phyloP scores from a whole-genome alignment of 768 basidiomycete genomes.

The Lentinula edodes region DNA sequence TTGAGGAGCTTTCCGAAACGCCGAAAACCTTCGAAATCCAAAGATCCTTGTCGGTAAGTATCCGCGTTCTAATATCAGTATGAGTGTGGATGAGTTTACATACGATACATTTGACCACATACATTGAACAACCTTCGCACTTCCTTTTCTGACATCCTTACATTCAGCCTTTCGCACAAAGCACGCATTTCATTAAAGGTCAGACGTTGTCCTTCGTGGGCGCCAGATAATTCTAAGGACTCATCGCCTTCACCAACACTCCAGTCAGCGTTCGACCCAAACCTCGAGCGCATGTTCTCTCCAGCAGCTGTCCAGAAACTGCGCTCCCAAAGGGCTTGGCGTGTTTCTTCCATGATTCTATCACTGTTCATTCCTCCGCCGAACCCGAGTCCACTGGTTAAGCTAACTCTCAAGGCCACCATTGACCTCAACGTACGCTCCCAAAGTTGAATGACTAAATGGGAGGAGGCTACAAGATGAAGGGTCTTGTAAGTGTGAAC shows the following conservation, averaged over 20 bases:
- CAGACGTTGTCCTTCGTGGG: constrained; percentile 49
- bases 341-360: constrained; percentile 53
- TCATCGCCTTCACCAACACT: not conserved
- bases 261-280: not conserved
- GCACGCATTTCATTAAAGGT: constrained; percentile 68
- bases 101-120: constrained; percentile 2
- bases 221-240: not conserved
- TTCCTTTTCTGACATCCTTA: constrained; percentile 50
- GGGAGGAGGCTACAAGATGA: constrained; percentile 72
- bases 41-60: constrained; percentile 41
- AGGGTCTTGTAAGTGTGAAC: constrained; percentile 79
- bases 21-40: constrained; percentile 79
- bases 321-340: constrained; percentile 73
- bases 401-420: not conserved
- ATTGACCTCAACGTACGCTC: constrained; percentile 46
- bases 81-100: not conserved
- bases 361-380: constrained; percentile 68
- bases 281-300: constrained; percentile 9
- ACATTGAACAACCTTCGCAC: constrained; percentile 58
- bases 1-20: constrained; percentile 80
- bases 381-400: constrained; percentile 49
- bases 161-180: constrained; percentile 67
- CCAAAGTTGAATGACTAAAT: constrained; percentile 41
- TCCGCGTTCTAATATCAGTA: constrained; percentile 53
- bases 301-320: constrained; percentile 79